Conservation (phyloP, 257 asterid genomes). For the Petunia axillaris region DNA sequence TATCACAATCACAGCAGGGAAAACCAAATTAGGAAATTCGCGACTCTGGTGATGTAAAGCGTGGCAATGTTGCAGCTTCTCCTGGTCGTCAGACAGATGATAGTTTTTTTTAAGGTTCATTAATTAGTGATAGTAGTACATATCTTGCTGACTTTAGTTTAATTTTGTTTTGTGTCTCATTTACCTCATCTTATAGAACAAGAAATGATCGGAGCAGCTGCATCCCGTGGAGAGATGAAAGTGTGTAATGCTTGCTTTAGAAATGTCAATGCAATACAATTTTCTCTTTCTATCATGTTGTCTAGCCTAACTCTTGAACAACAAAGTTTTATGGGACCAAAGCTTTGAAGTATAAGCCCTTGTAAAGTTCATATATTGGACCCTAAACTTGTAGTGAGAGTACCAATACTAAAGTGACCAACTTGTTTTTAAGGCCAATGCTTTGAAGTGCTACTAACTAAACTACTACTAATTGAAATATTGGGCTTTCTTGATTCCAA, state of each 20-base stretch:
- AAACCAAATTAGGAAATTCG: neutral
- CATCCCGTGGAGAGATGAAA: slow-evolving; percentile 10
- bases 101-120: neutral
- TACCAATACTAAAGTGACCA: too few relatives aligned
- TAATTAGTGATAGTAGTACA: slow-evolving; percentile 13
- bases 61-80: neutral
- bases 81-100: neutral
- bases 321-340: neutral
- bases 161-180: neutral
- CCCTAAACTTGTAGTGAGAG: neutral
- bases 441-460: neutral
- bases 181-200: neutral
- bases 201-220: slow-evolving; percentile 20
- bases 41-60: neutral
- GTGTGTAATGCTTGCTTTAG: slow-evolving; percentile 6
- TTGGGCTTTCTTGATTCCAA: neutral
- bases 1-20: slow-evolving; percentile 14
- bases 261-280: neutral
- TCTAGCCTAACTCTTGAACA: neutral
- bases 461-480: neutral
- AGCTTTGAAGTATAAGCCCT: neutral
- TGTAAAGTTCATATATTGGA: slow-evolving; percentile 9
- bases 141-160: slow-evolving; percentile 10
- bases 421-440: neutral
- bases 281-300: slow-evolving; percentile 9